A percentile compares a stretch with the other conserved stretches of the same genome.
phyloP scores from a whole-genome alignment of 2,329 filamentous ascomycete genomes.

The Trichoderma sp. region DNA sequence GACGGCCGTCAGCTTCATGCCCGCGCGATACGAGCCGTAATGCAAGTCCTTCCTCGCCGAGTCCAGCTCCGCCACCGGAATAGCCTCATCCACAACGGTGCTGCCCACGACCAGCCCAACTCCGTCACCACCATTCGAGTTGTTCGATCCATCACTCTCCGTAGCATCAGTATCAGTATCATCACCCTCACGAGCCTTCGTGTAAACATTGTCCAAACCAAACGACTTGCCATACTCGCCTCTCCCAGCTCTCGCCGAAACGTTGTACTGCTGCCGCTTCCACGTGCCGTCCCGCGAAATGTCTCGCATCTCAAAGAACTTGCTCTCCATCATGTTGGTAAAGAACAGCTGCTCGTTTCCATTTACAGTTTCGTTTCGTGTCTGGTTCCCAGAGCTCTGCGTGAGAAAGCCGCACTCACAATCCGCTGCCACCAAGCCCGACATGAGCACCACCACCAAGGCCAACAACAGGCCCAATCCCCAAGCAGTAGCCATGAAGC shows the following conservation, averaged over 20 bases:
- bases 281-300: conserved; percentile 57
- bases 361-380: conserved; percentile 35
- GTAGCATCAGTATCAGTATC: conserved; percentile 40
- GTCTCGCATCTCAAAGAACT: conserved; percentile 60
- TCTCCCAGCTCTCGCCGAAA: conserved; percentile 54
- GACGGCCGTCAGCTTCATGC: conserved; percentile 60
- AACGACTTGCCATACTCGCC: conserved; percentile 68
- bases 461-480: background rate
- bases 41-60: conserved; percentile 59
- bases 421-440: conserved; percentile 1
- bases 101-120: conserved; percentile 57
- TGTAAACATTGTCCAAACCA: conserved; percentile 51
- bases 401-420: conserved; percentile 74
- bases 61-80: conserved; percentile 64
- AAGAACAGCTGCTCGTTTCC: conserved; percentile 48
- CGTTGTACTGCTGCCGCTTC: conserved; percentile 65
- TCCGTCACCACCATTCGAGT: background rate
- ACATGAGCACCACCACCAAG: background rate
- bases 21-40: conserved; percentile 68
- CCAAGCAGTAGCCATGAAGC: background rate
- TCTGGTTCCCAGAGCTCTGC: conserved; percentile 31
- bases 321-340: conserved; percentile 68
- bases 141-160: background rate
- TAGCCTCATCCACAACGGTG: conserved; percentile 46
- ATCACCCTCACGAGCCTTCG: conserved; percentile 33